Percentiles rank a stretch among this genome's conserved stretches.
Evolutionary conservation across 1,139 yeast species (phyloP).

Genomic region (Candida pseudoviswanathii): DNA sequence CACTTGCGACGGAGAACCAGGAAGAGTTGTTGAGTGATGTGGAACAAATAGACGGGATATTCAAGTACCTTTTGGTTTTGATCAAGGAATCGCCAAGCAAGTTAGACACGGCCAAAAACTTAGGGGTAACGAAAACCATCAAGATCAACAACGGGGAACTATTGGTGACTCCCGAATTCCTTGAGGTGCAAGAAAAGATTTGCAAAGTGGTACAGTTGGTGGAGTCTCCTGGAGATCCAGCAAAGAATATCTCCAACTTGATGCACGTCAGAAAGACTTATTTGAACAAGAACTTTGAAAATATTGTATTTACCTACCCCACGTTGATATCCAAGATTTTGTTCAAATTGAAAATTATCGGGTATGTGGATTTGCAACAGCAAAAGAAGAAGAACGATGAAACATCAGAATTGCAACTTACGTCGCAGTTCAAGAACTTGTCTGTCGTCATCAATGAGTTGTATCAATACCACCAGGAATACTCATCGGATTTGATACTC

Average conservation of each 20-base stretch:
- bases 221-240: constrained; percentile 45
- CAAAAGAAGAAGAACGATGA: constrained; percentile 15
- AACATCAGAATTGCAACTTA: constrained; percentile 30
- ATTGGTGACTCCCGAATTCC: constrained; percentile 37
- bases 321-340: constrained; percentile 65
- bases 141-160: constrained; percentile 34
- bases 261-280: constrained; percentile 56
- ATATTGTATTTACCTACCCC: constrained; percentile 71
- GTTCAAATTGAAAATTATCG: constrained; percentile 58
- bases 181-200: constrained; percentile 65
- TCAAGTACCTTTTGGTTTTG: constrained; percentile 43
- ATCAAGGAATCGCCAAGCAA: constrained; percentile 33
- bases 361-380: constrained; percentile 27
- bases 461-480: constrained; percentile 50
- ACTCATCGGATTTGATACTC: constrained; percentile 50
- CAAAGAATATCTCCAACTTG: constrained; percentile 55
- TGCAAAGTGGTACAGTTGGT: constrained; percentile 72
- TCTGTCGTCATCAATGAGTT: constrained; percentile 75
- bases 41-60: constrained; percentile 47
- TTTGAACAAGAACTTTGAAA: constrained; percentile 55
- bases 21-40: constrained; percentile 22
- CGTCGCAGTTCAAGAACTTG: constrained; percentile 67
- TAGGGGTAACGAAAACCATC: constrained; percentile 40
- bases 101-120: constrained; percentile 36
- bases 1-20: constrained; percentile 14